Conservation (phyloP, 2,329 filamentous ascomycete genomes). For the Samsoniella hepiali region DNA sequence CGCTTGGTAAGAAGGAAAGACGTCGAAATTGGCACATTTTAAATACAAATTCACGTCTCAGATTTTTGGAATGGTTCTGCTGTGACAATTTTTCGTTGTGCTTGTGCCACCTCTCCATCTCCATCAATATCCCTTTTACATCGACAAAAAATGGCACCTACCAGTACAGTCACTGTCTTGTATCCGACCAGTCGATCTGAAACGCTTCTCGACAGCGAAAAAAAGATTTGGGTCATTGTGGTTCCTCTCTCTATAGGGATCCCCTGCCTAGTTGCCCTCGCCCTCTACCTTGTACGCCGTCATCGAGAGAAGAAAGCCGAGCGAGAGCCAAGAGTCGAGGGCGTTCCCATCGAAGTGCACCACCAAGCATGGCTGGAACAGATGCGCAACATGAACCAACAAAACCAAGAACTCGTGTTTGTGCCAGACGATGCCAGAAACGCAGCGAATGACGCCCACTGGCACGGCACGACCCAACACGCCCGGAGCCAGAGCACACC, state of each 20-base stretch:
- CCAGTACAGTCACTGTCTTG: neutral
- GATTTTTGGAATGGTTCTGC: neutral
- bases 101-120: neutral
- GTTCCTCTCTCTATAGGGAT: slow-evolving; percentile 1
- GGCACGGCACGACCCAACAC: neutral
- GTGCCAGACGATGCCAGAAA: neutral
- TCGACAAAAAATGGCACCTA: neutral
- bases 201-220: neutral
- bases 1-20: too few relatives aligned
- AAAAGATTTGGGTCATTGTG: slow-evolving; percentile 4
- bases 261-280: neutral
- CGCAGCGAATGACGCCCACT: neutral
- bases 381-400: neutral
- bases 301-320: neutral
- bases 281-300: neutral
- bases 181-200: neutral
- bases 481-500: slow-evolving; percentile 11
- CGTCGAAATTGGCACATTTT: neutral
- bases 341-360: neutral
- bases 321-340: neutral
- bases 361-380: neutral
- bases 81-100: neutral
- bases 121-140: neutral
- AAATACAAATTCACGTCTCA: neutral
- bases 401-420: too few relatives aligned